Evolutionary conservation across 2,329 filamentous ascomycete genomes (phyloP).

Genomic region (Eutypa lata): DNA sequence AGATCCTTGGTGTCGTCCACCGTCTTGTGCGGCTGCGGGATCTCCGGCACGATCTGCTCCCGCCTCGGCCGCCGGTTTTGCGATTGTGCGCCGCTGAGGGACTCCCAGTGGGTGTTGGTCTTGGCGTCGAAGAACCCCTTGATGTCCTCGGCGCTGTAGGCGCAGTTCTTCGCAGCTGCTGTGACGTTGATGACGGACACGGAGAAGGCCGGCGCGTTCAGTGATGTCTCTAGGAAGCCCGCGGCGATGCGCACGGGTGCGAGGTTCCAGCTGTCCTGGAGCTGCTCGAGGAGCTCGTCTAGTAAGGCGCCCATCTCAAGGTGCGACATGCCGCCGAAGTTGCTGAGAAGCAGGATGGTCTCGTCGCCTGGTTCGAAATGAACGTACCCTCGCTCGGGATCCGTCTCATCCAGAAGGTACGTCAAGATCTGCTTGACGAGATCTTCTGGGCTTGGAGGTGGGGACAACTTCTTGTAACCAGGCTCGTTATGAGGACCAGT

Average conservation of each 20-base stretch:
- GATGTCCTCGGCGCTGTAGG: slow-evolving; percentile 51
- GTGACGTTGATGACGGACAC: slow-evolving; percentile 63
- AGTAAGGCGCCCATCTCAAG: slow-evolving; percentile 54
- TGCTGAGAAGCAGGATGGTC: slow-evolving; percentile 53
- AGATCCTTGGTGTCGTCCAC: slow-evolving; percentile 40
- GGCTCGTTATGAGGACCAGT: slow-evolving; percentile 68
- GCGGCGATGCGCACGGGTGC: slow-evolving; percentile 53
- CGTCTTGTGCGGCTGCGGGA: slow-evolving; percentile 30
- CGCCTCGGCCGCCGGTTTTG: slow-evolving; percentile 30
- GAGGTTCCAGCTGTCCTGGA: slow-evolving; percentile 44
- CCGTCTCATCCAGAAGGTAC: slow-evolving; percentile 56
- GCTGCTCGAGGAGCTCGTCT: slow-evolving; percentile 50
- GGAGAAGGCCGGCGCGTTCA: slow-evolving; percentile 70
- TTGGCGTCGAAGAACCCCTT: slow-evolving; percentile 62
- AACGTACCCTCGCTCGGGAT: slow-evolving; percentile 48
- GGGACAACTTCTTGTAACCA: slow-evolving; percentile 54
- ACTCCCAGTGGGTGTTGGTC: slow-evolving; percentile 57
- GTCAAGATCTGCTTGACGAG: slow-evolving; percentile 56
- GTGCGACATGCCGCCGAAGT: slow-evolving; percentile 57
- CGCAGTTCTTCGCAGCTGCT: slow-evolving; percentile 40
- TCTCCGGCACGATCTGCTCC: slow-evolving; percentile 41
- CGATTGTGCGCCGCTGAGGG: slow-evolving; percentile 44
- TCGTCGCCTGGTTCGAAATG: slow-evolving; percentile 45
- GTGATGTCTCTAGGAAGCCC: slow-evolving; percentile 67
- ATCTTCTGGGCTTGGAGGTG: slow-evolving; percentile 44